Evolutionary conservation across 257 asterid genomes (phyloP).

Genomic region (Nicotiana obtusifolia): DNA sequence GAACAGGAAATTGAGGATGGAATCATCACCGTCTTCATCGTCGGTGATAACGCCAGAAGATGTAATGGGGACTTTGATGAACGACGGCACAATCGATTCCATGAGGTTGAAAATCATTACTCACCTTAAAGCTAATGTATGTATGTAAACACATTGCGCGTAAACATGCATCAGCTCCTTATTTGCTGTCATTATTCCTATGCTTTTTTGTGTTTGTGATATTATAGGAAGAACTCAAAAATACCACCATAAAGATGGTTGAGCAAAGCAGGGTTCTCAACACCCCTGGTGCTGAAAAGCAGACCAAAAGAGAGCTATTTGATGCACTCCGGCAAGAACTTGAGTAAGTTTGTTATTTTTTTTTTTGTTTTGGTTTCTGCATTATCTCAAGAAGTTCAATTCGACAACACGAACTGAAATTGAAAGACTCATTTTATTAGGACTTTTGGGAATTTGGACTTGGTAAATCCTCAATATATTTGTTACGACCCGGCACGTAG

Average conservation of each 20-base stretch:
- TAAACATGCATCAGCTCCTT: not conserved
- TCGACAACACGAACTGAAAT: no score
- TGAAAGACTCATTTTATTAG: no score
- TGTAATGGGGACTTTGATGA: conserved; percentile 84
- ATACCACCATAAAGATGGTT: conserved; percentile 33
- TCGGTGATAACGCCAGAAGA: conserved; percentile 77
- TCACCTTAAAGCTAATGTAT: conserved; percentile 88
- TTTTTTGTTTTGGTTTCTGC: not conserved
- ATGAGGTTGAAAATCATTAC: conserved; percentile 77
- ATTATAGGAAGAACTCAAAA: conserved; percentile 78
- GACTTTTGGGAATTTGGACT: no score
- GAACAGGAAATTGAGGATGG: conserved; percentile 1
- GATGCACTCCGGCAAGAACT: conserved; percentile 90
- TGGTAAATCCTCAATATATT: no score
- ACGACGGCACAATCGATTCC: conserved; percentile 89
- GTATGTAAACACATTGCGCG: not conserved
- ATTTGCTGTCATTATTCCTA: no score
- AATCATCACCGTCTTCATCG: conserved; percentile 23
- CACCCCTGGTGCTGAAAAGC: conserved; percentile 93
- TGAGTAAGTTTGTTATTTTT: conserved; percentile 48
- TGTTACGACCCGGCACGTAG: no score
- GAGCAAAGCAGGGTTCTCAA: conserved; percentile 95
- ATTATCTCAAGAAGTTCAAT: no score
- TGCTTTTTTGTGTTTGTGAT: not conserved
- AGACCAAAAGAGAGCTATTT: conserved; percentile 91